phyloP scores from a whole-genome alignment of 2,329 filamentous ascomycete genomes.

The Fusarium papillatum region DNA sequence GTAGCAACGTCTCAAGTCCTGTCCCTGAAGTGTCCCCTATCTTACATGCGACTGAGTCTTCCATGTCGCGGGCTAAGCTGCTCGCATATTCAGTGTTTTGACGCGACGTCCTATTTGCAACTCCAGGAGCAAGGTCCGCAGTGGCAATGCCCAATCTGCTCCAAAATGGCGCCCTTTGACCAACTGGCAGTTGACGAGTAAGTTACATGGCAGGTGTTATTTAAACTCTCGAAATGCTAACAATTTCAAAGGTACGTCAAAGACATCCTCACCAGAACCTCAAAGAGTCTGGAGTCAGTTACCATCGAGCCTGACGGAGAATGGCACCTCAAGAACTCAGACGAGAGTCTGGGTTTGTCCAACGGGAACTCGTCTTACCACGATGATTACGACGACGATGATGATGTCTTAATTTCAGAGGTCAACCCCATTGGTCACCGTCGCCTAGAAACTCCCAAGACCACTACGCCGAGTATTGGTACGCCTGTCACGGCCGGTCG shows the following conservation, averaged over 20 bases:
- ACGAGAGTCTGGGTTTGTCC: conserved; percentile 46
- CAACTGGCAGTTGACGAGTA: conserved; percentile 90
- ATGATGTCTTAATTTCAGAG: conserved; percentile 64
- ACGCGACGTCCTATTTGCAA: conserved; percentile 91
- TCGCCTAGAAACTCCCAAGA: conserved; percentile 53
- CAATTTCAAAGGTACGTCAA: conserved; percentile 77
- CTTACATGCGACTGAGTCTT: conserved; percentile 83
- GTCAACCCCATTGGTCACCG: conserved; percentile 51
- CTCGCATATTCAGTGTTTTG: conserved; percentile 94
- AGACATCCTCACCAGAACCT: conserved; percentile 84
- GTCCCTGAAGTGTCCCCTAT: conserved; percentile 93
- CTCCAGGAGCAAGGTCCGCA: conserved; percentile 96
- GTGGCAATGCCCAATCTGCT: conserved; percentile 97
- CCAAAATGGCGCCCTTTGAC: conserved; percentile 84
- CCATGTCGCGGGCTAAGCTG: conserved; percentile 87
- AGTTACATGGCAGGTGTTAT: conserved; percentile 46
- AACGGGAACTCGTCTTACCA: conserved; percentile 43
- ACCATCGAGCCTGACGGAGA: conserved; percentile 89
- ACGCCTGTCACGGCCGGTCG: conserved; percentile 54
- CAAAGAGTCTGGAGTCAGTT: conserved; percentile 82
- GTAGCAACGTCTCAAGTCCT: conserved; percentile 89
- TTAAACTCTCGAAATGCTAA: conserved; percentile 25
- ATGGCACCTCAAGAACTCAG: conserved; percentile 69
- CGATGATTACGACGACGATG: conserved; percentile 54
- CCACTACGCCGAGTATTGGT: conserved; percentile 50